Conservation (phyloP, 2,329 filamentous ascomycete genomes). For the Cladosporium sp. region DNA sequence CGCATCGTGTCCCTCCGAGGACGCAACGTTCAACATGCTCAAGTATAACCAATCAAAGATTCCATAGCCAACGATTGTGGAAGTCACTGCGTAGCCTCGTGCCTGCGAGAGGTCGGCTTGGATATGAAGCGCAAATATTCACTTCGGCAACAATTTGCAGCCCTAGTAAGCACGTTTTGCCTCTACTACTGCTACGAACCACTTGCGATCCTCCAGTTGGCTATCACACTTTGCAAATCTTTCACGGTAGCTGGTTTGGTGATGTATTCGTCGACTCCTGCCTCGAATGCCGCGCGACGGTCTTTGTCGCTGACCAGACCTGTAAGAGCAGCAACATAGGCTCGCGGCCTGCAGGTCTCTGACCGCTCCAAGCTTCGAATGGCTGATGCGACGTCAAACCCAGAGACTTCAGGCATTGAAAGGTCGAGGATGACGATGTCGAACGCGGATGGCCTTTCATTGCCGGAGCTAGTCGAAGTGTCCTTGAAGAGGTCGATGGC, state of each 20-base stretch:
- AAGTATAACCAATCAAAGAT: no score
- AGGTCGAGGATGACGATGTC: slow-evolving; percentile 45
- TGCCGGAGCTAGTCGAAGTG: not conserved
- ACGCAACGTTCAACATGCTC: no score
- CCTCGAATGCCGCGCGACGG: slow-evolving; percentile 24
- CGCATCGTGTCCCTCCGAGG: no score
- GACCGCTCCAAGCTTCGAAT: slow-evolving; percentile 18
- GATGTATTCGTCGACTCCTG: slow-evolving; percentile 29
- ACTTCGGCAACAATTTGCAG: no score
- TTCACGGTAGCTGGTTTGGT: slow-evolving; percentile 31
- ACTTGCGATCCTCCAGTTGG: not conserved
- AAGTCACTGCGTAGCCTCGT: no score
- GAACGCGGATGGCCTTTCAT: not conserved
- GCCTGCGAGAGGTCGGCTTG: no score
- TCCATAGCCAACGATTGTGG: no score
- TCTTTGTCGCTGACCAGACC: slow-evolving; percentile 16
- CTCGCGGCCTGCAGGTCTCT: slow-evolving; percentile 1
- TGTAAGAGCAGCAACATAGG: slow-evolving; percentile 21
- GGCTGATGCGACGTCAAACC: slow-evolving; percentile 17
- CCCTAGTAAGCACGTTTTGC: no score
- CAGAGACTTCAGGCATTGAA: slow-evolving; percentile 22
- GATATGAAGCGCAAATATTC: no score
- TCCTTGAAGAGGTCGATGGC: slow-evolving; percentile 38
- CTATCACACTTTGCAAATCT: not conserved
- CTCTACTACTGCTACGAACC: no score